Base-by-base conservation (phyloP, 768 basidiomycete genomes). In the Lactarius indigo region DNA sequence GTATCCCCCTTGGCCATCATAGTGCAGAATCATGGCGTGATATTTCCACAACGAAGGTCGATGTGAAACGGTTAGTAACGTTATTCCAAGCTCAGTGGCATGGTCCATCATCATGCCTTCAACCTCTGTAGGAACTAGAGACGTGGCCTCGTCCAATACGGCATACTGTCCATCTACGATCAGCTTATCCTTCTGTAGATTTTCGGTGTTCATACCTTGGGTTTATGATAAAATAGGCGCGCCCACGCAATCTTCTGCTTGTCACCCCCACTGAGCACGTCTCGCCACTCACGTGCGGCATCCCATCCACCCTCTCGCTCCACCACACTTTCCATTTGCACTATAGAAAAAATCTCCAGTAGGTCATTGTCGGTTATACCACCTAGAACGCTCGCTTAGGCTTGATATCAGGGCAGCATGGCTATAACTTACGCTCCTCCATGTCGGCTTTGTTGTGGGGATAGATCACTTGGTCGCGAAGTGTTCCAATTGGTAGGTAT, bases 231-330 rank as follows among this genome's bases (percentile, higher is more conserved):
- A 75, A 98, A 99, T 71, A 99, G 76, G 71, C 96, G 81, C 15
- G 94, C 96, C 94, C 96, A 98, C 0, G 96, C 96, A 64, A 98
- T 90, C 78, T 96, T 89, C 78, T 98, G 96, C 76, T 98, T 94
- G 76, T 97, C 96, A 23, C 96, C 96, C 1, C 96, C 96, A 73
- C 92, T 94, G 39, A 98, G 78, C 2, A 91, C 85, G 75, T 97
- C 95, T 69, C 93, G 85, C 96, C 96, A 98, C 73, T 98, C 96
- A 57, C 88, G 84, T n/a, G 84, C 82, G 9, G 82, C 81, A 72
- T 92, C 90, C 95, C 95, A 98, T 15, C 96, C 96, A n/a, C 96
- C 96, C 77, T 98, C 96, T 30, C 95, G 85, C 72, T 93, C 91
- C 7, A 98, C 91, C 57, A 98, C 85, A 72, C 81, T 78, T 47